Base-by-base conservation (phyloP, 352 stramenopile genomes). In the Phytophthora cryptogea region DNA sequence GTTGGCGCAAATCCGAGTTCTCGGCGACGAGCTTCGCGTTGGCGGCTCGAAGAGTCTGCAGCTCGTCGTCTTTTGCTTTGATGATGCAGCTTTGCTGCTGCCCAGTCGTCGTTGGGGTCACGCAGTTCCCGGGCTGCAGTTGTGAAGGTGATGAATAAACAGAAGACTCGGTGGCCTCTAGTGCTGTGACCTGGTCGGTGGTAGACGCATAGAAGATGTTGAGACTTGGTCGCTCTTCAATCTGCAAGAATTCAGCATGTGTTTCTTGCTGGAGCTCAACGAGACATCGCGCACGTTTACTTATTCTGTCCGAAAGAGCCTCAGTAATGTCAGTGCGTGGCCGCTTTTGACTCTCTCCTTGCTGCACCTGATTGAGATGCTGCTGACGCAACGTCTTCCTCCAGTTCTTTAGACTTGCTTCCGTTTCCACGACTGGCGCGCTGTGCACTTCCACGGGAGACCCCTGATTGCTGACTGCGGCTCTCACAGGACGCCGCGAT, bases 381-480 rank as follows among this genome's bases (percentile, higher is more conserved):
- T 54, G 47, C 33, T 45, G 47, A 7, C 35, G 26, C 48, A 56
- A 40, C 37, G 49, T 31, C 27, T 48, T 56, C 37, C 49, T 56
- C 37, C 39, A 41, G 5, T 30, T 37, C 37, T 35, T 48, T 0
- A 28, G 17, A 9, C 30, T 40, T 8, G 37, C 28, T 7, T 58
- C 50, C 13, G 32, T 26, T 20, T 26, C 16, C 16, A 43, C 26
- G 8, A 26, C 37, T 14, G 37, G 16, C 4, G 10, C 32, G 0
- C 8, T 36, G 8, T 37, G 33, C 5, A 33, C 32, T 35, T 33
- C 17, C 4, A 40, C 2, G 40, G 10, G 11, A 23, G 26, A 6
- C 28, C 48, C n/a, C 10, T 40, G 49, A 3, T 33, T 41, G 28
- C n/a, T 27, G 3, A 16, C 13, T 47, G 48, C 6, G 3, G 35